A percentile compares a stretch with the other conserved stretches of the same genome.
Conservation (phyloP, 2,329 filamentous ascomycete genomes). For the Fulvia fulva region DNA sequence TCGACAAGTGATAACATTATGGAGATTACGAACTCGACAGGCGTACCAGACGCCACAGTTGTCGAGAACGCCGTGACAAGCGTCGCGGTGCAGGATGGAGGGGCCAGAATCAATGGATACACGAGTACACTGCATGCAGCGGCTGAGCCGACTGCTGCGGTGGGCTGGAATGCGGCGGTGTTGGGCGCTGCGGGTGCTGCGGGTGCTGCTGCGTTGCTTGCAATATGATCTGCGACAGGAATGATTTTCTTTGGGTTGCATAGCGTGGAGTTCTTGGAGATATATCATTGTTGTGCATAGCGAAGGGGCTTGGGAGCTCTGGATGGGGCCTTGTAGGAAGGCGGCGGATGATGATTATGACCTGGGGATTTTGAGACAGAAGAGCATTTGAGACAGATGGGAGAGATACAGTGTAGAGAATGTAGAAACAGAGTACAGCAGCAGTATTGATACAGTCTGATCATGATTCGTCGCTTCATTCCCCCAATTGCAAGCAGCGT, state of each 20-base stretch:
- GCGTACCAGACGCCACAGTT: conserved; percentile 52
- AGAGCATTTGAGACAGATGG: background rate
- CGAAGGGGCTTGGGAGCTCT: no score
- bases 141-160: conserved; percentile 25
- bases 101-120: conserved; percentile 37
- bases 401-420: background rate
- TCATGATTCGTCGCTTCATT: background rate
- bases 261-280: background rate
- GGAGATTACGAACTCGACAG: conserved; percentile 51
- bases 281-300: no score
- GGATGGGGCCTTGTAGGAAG: background rate
- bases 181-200: conserved; percentile 26
- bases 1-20: conserved; percentile 48
- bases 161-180: conserved; percentile 26
- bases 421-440: background rate
- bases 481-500: background rate
- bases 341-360: background rate
- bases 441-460: background rate
- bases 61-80: conserved; percentile 50
- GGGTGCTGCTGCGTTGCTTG: background rate
- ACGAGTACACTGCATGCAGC: conserved; percentile 12
- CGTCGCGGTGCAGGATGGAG: conserved; percentile 41
- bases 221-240: background rate
- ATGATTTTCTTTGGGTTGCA: background rate
- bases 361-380: no score